These are phyloP conservation scores for Hirsutella minnesotensis DNA, from an alignment of 2,329 filamentous ascomycete species.

Conservation along the genomic window DNA sequence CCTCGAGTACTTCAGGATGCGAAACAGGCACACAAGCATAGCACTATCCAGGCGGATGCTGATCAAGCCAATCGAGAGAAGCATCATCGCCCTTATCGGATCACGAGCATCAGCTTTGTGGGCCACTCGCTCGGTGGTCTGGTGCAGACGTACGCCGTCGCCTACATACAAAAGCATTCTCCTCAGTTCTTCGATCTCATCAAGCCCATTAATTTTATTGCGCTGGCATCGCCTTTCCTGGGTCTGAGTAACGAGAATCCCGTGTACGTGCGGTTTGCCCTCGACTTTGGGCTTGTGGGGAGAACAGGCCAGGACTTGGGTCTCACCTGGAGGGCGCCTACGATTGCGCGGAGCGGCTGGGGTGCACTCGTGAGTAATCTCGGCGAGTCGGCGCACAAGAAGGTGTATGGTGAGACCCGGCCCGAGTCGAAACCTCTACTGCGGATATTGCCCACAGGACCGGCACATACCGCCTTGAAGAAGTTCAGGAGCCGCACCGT, in stretches of 20 bases:
- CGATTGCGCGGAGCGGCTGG: constrained; percentile 76
- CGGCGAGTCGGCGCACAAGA: constrained; percentile 53
- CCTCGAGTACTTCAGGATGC: constrained; percentile 15
- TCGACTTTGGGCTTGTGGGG: constrained; percentile 95
- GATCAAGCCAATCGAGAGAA: constrained; percentile 39
- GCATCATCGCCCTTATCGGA: constrained; percentile 54
- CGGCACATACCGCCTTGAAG: constrained; percentile 74
- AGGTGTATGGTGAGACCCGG: constrained; percentile 47
- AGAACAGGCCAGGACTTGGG: constrained; percentile 91
- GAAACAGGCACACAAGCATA: constrained; percentile 41
- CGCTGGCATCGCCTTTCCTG: constrained; percentile 75
- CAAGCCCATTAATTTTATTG: constrained; percentile 80
- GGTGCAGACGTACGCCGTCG: constrained; percentile 86
- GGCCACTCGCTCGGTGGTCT: constrained; percentile 84
- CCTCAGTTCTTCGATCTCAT: constrained; percentile 82
- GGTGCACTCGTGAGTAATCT: constrained; percentile 75
- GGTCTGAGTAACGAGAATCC: constrained; percentile 96
- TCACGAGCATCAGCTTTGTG: constrained; percentile 91
- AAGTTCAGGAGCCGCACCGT: constrained; percentile 85
- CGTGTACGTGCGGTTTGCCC: constrained; percentile 89
- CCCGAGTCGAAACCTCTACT: constrained; percentile 81
- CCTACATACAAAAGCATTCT: constrained; percentile 93
- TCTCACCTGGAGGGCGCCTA: constrained; percentile 85
- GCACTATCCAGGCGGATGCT: constrained; percentile 43
- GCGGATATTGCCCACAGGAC: constrained; percentile 80